Conservation (phyloP, 192 early-diverging fungal genomes). For the Podila clonocystis region DNA sequence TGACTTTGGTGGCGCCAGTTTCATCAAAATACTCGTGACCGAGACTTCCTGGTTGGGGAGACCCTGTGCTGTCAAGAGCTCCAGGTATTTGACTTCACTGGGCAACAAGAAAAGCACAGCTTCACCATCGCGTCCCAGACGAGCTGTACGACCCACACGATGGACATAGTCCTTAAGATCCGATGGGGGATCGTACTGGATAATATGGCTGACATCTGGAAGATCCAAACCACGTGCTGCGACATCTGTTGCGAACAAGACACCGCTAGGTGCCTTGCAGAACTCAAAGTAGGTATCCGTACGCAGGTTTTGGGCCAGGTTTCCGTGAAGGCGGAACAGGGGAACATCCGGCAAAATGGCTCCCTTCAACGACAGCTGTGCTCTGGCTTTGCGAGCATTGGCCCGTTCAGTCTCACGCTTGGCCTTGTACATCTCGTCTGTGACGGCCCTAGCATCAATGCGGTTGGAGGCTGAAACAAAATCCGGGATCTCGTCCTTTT, state of each 20-base stretch:
- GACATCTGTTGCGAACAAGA: conserved; percentile 97
- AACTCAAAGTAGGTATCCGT: conserved; percentile 81
- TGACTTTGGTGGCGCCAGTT: conserved; percentile 63
- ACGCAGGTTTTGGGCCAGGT: conserved; percentile 83
- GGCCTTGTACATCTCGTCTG: conserved; percentile 54
- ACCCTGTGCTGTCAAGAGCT: conserved; percentile 72
- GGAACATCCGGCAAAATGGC: conserved; percentile 74
- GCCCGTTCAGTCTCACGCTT: conserved; percentile 61
- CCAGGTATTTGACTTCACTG: conserved; percentile 83
- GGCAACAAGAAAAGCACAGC: conserved; percentile 91
- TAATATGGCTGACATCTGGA: conserved; percentile 89
- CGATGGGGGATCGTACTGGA: conserved; percentile 98
- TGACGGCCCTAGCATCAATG: conserved; percentile 31
- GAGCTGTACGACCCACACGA: conserved; percentile 96
- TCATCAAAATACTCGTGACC: conserved; percentile 69
- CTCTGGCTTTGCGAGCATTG: conserved; percentile 49
- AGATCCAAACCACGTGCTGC: conserved; percentile 98
- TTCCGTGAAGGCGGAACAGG: conserved; percentile 91
- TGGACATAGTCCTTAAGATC: conserved; percentile 97
- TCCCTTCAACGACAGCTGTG: conserved; percentile 53
- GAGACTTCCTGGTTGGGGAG: conserved; percentile 59
- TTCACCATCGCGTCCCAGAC: conserved; percentile 88
- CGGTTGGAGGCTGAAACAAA: conserved; percentile 49
- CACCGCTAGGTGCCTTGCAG: conserved; percentile 65
- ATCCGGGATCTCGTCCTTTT: conserved; percentile 46